Evolutionary conservation across 1,284 basidiomycete genomes (phyloP), one percentile per base, ranked within the genome.

Genomic region (Pholiota adiposa): DNA sequence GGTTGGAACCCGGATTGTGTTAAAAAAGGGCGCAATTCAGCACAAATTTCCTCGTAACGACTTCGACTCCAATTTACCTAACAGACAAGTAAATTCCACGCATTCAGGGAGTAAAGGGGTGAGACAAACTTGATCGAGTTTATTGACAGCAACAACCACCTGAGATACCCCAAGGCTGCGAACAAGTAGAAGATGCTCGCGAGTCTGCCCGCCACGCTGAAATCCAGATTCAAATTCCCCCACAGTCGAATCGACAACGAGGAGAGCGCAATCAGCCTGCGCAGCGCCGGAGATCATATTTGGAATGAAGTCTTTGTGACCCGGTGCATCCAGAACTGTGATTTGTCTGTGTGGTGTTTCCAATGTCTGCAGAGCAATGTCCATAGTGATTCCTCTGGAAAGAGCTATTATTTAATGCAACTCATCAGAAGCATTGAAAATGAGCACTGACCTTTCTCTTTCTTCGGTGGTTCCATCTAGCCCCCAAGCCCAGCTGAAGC

Each of bases 251-350:
- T 98, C 97, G 19, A 99, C 87, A 4, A 99, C 97, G n/a, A 99
- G 84, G 4, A 99, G 76, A 0, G 97, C 96, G 36, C 94, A 95
- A 68, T 99, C 97, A 0, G 97, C 97, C 76, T 98, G 97, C 0
- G 96, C 90, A 1, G 97, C 97, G 1, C 97, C 97, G 0, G 94
- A 97, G 60, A 99, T 99, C 97, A 99, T 99, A 71, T 98, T 98
- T 0, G 97, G 97, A 58, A 99, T 93, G 68, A 99, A 99, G 70
- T 99, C 97, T 65, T 90, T 92, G 75, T 99, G 97, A 0, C 97
- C 97, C 0, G 97, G 97, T 0, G 97, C 97, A 69, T 99, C 97
- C 25, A 99, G 86, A 19, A 99, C 86, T 1, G 96, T 98, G 65
- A 98, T 90, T 59, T 88, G 84, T 52, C 92, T 85, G 67, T 92